A percentile compares a stretch with the other conserved stretches of the same genome.
These are phyloP conservation scores for Chlorophyllum brunneum DNA, from an alignment of 768 basidiomycete species.

Conservation along the genomic window DNA sequence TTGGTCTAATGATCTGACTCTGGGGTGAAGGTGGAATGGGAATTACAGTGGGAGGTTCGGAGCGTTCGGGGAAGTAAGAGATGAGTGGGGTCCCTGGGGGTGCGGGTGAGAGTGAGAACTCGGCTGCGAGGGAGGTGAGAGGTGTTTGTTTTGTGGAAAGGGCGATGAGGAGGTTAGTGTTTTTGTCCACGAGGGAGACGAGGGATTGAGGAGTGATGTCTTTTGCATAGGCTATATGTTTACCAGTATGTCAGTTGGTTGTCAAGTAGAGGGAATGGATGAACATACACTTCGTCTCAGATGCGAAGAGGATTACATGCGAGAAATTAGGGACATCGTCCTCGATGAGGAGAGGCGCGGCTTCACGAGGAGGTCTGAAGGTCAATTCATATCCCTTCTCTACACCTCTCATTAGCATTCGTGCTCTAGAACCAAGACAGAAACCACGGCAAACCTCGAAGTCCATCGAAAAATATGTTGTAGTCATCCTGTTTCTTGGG, in stretches of 20 bases:
- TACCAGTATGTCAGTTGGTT: slow-evolving; percentile 7
- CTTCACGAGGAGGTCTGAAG: slow-evolving; percentile 80
- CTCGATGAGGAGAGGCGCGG: slow-evolving; percentile 58
- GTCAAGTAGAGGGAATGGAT: background rate
- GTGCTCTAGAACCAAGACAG: background rate
- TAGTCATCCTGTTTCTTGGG: slow-evolving; percentile 67
- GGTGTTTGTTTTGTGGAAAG: slow-evolving; percentile 75
- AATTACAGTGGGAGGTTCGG: slow-evolving; percentile 59
- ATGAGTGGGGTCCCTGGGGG: slow-evolving; percentile 80
- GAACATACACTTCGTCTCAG: slow-evolving; percentile 77
- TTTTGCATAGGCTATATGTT: slow-evolving; percentile 52
- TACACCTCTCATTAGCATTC: slow-evolving; percentile 24
- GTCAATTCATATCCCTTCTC: slow-evolving; percentile 84
- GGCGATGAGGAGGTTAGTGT: slow-evolving; percentile 81
- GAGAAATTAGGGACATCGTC: slow-evolving; percentile 74
- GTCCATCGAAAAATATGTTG: slow-evolving; percentile 75
- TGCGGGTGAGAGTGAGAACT: slow-evolving; percentile 88
- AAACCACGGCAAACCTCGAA: slow-evolving; percentile 52
- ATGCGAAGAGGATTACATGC: slow-evolving; percentile 84
- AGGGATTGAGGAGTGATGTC: slow-evolving; percentile 84
- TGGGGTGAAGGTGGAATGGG: slow-evolving; percentile 51
- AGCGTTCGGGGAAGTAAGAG: slow-evolving; percentile 79
- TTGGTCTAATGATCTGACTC: slow-evolving; percentile 39
- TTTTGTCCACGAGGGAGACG: slow-evolving; percentile 60
- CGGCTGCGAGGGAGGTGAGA: slow-evolving; percentile 74